Evolutionary conservation across 148 eudicot species (phyloP).

Genomic region (Persicaria maculosa): DNA sequence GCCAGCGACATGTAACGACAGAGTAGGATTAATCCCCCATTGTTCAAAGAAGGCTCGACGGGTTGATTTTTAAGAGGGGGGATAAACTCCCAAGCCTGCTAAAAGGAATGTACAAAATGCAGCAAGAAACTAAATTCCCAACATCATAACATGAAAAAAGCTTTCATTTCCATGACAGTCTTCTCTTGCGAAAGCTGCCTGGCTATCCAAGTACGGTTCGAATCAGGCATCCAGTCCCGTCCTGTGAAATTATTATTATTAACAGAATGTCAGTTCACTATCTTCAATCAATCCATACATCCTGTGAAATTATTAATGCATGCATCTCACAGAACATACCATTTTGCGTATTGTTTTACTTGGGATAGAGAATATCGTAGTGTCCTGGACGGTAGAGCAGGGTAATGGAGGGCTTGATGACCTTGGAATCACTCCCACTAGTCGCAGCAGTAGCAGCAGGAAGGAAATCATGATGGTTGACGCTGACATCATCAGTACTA

Average conservation of each 20-base stretch:
- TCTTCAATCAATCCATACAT: background rate
- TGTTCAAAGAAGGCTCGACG: background rate
- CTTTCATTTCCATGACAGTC: background rate
- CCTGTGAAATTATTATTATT: background rate
- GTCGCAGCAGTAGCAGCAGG: constrained; percentile 29
- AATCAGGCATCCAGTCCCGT: background rate
- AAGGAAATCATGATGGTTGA: constrained; percentile 90
- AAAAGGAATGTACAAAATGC: constrained; percentile 8
- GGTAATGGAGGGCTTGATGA: constrained; percentile 49
- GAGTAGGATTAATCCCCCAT: background rate
- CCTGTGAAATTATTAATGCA: constrained; percentile 2
- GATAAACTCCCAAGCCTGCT: background rate
- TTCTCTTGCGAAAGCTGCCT: background rate
- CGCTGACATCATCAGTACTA: constrained; percentile 43
- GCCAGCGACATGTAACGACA: background rate
- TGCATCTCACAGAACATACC: constrained; percentile 2
- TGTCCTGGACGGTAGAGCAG: constrained; percentile 96
- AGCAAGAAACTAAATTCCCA: background rate
- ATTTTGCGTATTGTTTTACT: constrained; percentile 15
- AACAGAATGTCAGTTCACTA: too few relatives aligned
- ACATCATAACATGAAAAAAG: background rate
- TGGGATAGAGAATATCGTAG: constrained; percentile 82
- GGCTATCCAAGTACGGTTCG: background rate
- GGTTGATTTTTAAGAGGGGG: background rate
- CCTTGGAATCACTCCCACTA: constrained; percentile 24